These are phyloP conservation scores for Didymella pomorum DNA, from an alignment of 2,329 filamentous ascomycete species.

Conservation along the genomic window DNA sequence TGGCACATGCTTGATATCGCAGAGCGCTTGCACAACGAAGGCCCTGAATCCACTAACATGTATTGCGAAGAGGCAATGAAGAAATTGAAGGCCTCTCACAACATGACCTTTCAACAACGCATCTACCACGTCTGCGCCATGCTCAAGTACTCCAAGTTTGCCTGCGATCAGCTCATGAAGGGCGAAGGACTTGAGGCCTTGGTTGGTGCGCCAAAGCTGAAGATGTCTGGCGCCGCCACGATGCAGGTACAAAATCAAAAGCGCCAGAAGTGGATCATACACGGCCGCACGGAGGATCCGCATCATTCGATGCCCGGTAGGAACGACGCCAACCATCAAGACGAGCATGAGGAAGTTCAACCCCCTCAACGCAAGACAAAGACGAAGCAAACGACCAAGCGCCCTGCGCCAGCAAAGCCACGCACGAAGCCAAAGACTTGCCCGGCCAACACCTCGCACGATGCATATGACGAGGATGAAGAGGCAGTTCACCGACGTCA, in stretches of 20 bases:
- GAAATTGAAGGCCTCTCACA: conserved; percentile 9
- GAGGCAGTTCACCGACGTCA: neutral
- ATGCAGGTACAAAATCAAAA: conserved; percentile 10
- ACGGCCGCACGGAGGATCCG: neutral
- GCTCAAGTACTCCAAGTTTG: conserved; percentile 15
- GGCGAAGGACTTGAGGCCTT: conserved; percentile 15
- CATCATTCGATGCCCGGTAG: neutral
- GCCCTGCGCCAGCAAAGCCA: neutral
- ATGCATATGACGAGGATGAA: neutral
- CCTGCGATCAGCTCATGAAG: conserved; percentile 25
- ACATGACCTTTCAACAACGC: conserved; percentile 21
- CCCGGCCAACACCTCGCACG: too few relatives aligned
- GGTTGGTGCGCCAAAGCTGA: conserved; percentile 11
- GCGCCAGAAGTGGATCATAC: conserved; percentile 12
- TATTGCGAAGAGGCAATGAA: conserved; percentile 12
- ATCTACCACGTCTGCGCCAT: conserved; percentile 16
- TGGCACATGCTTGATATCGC: conserved; percentile 22
- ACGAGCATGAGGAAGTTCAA: neutral
- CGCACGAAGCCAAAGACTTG: neutral
- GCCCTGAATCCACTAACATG: conserved; percentile 11
- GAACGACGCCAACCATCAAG: neutral
- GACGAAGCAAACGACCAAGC: neutral
- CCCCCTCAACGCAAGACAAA: neutral
- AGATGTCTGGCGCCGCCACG: conserved; percentile 11
- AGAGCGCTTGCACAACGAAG: conserved; percentile 16